Conservation (phyloP, 2,329 filamentous ascomycete species). For the Bertia moriformis region DNA sequence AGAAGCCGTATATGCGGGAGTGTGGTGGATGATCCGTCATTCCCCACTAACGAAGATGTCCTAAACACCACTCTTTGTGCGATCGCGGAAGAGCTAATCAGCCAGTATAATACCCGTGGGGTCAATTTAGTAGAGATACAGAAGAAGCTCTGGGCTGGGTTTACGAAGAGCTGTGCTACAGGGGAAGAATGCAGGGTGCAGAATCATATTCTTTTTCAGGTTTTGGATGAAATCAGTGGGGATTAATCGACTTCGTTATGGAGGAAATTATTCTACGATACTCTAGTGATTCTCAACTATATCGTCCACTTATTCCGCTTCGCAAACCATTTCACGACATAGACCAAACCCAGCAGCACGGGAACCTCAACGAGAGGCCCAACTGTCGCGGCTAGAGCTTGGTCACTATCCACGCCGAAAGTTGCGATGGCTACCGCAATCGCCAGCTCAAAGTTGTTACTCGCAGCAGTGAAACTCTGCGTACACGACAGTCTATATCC, state of each 20-base stretch:
- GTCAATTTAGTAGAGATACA: neutral
- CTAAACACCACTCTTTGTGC: conserved; percentile 19
- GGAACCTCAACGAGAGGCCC: conserved; percentile 50
- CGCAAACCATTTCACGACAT: conserved; percentile 31
- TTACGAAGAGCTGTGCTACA: neutral
- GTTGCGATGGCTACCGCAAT: conserved; percentile 51
- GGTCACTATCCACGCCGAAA: conserved; percentile 41
- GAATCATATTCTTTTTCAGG: neutral
- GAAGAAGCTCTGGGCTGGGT: neutral
- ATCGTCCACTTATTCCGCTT: conserved; percentile 24
- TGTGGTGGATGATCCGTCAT: no score
- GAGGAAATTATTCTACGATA: neutral
- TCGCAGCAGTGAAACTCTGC: conserved; percentile 50
- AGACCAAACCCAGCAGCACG: conserved; percentile 45
- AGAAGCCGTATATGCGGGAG: no score
- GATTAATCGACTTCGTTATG: neutral
- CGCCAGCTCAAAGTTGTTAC: conserved; percentile 54
- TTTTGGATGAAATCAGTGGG: neutral
- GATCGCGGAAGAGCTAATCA: conserved; percentile 19
- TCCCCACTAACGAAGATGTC: conserved; percentile 8
- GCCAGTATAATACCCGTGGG: conserved; percentile 2
- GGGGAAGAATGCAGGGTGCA: neutral
- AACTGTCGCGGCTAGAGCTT: conserved; percentile 47
- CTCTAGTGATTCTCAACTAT: neutral
- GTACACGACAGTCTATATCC: conserved; percentile 37